Conservation (phyloP, 2,329 filamentous ascomycete genomes). For the Sporothrix schenckii region DNA sequence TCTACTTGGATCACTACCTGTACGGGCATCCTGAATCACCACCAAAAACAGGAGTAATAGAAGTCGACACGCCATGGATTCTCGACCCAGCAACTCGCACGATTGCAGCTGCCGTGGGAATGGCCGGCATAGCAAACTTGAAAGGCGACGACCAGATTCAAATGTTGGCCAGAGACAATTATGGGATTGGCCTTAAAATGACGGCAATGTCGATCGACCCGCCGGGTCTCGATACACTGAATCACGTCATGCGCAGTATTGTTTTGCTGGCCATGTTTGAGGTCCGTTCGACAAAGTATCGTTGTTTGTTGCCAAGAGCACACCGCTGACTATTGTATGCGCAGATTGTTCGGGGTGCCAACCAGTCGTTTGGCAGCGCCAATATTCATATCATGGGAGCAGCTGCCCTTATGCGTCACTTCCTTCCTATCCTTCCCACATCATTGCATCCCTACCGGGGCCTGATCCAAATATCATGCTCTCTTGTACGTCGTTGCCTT, state of each 20-base stretch:
- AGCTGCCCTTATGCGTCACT: conserved; percentile 58
- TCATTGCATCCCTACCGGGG: conserved; percentile 53
- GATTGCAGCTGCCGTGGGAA: conserved; percentile 60
- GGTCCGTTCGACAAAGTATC: conserved; percentile 46
- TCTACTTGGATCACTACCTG: conserved; percentile 57
- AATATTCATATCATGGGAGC: conserved; percentile 63
- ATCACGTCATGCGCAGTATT: conserved; percentile 56
- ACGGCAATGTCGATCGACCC: conserved; percentile 49
- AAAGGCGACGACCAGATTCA: conserved; percentile 52
- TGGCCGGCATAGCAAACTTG: conserved; percentile 61
- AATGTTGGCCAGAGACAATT: conserved; percentile 55
- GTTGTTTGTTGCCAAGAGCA: neutral
- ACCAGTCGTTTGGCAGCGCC: conserved; percentile 54
- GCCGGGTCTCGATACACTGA: conserved; percentile 43
- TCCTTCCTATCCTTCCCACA: conserved; percentile 46
- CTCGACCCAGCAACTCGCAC: conserved; percentile 49
- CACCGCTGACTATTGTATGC: neutral
- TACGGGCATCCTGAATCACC: conserved; percentile 57
- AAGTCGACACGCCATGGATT: conserved; percentile 41
- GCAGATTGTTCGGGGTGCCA: conserved; percentile 51
- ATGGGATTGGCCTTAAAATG: conserved; percentile 56
- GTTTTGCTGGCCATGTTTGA: conserved; percentile 65
- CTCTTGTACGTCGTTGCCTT: conserved; percentile 50
- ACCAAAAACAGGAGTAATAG: conserved; percentile 45
- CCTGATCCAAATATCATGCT: conserved; percentile 59